Evolutionary conservation across 1,139 yeast genomes (phyloP).

Genomic region (Zygosaccharomyces sapae): DNA sequence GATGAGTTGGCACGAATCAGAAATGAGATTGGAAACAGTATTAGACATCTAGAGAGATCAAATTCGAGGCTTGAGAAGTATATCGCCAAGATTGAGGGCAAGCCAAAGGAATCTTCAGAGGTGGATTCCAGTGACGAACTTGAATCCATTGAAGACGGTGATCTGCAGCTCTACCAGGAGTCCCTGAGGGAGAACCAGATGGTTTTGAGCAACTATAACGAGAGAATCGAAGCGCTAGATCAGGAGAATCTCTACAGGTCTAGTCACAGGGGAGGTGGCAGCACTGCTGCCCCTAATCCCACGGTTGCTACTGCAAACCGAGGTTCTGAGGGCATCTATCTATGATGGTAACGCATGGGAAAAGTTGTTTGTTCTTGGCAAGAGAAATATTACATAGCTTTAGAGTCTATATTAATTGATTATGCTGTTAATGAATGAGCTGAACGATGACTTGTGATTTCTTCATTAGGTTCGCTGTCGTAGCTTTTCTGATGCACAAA

Average conservation of each 20-base stretch:
- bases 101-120: slow-evolving; percentile 21
- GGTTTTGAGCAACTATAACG: slow-evolving; percentile 37
- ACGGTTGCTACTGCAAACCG: neutral
- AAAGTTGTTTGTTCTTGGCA: no score
- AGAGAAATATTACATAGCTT: neutral
- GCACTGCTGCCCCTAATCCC: neutral
- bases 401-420: neutral
- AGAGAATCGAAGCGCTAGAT: slow-evolving; percentile 36
- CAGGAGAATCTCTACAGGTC: slow-evolving; percentile 31
- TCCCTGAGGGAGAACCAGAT: slow-evolving; percentile 38
- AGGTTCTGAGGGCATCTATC: neutral
- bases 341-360: neutral
- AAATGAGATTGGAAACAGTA: slow-evolving; percentile 34
- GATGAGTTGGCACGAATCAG: slow-evolving; percentile 33
- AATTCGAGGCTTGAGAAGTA: slow-evolving; percentile 35
- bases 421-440: neutral
- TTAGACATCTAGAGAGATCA: slow-evolving; percentile 37
- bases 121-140: slow-evolving; percentile 27
- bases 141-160: slow-evolving; percentile 30
- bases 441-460: no score
- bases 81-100: slow-evolving; percentile 31
- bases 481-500: neutral
- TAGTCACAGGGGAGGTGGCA: slow-evolving; percentile 6
- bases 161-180: slow-evolving; percentile 35
- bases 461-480: neutral